These are phyloP conservation scores for Globisporangium spiculum DNA, from an alignment of 352 stramenopile genomes.

Conservation along the genomic window DNA sequence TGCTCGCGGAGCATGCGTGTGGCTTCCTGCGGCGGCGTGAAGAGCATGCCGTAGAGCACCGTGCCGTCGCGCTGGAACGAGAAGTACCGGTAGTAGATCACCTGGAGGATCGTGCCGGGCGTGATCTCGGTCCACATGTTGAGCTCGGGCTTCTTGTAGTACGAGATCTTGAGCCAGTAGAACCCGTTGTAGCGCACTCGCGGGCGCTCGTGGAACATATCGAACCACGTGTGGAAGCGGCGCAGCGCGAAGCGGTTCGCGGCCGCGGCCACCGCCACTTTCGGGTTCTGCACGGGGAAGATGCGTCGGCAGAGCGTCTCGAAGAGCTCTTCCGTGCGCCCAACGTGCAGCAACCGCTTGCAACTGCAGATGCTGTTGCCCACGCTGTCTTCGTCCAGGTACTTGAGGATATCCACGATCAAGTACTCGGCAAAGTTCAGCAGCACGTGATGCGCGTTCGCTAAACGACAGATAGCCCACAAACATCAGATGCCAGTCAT, in stretches of 20 bases:
- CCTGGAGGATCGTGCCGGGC: conserved; percentile 69
- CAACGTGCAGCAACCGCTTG: conserved; percentile 52
- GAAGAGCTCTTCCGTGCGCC: conserved; percentile 54
- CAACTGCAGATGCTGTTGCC: conserved; percentile 48
- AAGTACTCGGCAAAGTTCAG: conserved; percentile 70
- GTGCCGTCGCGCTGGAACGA: conserved; percentile 72
- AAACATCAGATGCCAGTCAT: background rate
- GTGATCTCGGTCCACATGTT: conserved; percentile 81
- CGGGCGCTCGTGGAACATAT: conserved; percentile 67
- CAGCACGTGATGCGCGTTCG: conserved; percentile 38
- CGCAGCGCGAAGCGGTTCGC: conserved; percentile 60
- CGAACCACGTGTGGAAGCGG: conserved; percentile 63
- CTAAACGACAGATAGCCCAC: conserved; percentile 15
- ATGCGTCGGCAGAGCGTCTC: conserved; percentile 68
- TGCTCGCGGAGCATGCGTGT: conserved; percentile 26
- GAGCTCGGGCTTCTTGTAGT: conserved; percentile 85
- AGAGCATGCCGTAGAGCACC: conserved; percentile 77
- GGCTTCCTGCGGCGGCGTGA: conserved; percentile 62
- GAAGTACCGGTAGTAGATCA: conserved; percentile 85
- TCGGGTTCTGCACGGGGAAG: conserved; percentile 55
- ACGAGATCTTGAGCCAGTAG: conserved; percentile 73
- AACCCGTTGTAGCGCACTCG: conserved; percentile 80
- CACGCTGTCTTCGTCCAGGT: conserved; percentile 75
- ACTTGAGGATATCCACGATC: conserved; percentile 65
- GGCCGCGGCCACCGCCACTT: conserved; percentile 35